Conservation (phyloP, 2,329 filamentous ascomycete species). For the Paraconiothyrium brasiliense region DNA sequence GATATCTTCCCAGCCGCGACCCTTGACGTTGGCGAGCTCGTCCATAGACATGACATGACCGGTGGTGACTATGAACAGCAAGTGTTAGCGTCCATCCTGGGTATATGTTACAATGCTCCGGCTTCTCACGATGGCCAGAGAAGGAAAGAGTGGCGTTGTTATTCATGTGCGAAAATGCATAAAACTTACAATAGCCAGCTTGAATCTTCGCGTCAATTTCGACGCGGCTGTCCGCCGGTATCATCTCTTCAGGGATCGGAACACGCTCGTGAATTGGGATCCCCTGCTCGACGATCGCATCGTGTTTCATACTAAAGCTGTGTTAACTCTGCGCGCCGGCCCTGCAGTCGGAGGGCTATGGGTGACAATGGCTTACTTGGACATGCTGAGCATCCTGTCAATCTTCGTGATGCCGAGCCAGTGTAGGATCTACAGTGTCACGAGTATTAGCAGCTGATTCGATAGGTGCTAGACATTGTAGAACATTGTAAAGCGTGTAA, state of each 20-base stretch:
- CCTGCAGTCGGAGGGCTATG: background rate
- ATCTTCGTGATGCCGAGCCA: constrained; percentile 99
- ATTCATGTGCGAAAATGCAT: background rate
- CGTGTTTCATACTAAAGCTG: constrained; percentile 79
- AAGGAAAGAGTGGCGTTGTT: background rate
- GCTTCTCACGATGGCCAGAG: background rate
- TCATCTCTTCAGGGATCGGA: constrained; percentile 91
- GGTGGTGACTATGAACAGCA: constrained; percentile 70
- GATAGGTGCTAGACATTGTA: background rate
- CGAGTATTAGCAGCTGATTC: constrained; percentile 23
- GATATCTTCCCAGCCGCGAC: constrained; percentile 86
- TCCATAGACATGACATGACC: constrained; percentile 89
- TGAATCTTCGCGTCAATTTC: constrained; percentile 99
- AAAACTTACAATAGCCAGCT: constrained; percentile 76
- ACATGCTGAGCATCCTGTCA: constrained; percentile 98
- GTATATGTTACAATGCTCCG: background rate
- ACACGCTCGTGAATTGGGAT: constrained; percentile 90
- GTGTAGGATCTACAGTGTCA: constrained; percentile 73
- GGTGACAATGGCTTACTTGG: constrained; percentile 69
- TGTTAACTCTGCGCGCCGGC: constrained; percentile 18
- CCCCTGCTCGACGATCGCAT: constrained; percentile 85
- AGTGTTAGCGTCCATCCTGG: constrained; percentile 30
- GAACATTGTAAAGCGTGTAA: background rate
- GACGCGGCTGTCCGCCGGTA: constrained; percentile 93
- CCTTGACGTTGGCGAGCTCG: constrained; percentile 85